These are phyloP conservation scores for Pseudotsuga menziesii DNA, from an alignment of 75 land plant species.

Conservation along the genomic window DNA sequence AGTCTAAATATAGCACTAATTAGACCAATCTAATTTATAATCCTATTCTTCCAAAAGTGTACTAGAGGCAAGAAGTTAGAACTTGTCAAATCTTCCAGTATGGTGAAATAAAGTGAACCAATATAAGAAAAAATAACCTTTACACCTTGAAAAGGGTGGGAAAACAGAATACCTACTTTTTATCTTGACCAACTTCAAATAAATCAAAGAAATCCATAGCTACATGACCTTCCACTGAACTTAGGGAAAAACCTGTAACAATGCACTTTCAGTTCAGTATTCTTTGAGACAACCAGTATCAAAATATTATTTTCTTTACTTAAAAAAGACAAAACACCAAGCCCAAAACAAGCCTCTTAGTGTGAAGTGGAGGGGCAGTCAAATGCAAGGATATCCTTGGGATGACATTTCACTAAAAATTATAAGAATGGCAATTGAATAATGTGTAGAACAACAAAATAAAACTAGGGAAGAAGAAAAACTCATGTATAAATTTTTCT, in stretches of 20 bases:
- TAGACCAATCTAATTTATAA: no score
- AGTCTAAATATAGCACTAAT: no score
- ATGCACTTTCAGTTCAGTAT: slow-evolving; percentile 5
- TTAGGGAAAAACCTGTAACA: slow-evolving; percentile 89
- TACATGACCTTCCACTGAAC: slow-evolving; percentile 99
- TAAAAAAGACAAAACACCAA: no score
- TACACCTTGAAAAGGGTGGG: neutral
- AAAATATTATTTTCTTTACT: no score
- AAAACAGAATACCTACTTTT: slow-evolving; percentile 57
- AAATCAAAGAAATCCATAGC: slow-evolving; percentile 99
- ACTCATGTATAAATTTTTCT: neutral
- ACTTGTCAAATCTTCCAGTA: no score
- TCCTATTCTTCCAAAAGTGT: no score
- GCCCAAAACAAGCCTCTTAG: no score
- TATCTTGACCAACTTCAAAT: slow-evolving; percentile 85
- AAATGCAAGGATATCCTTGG: no score
- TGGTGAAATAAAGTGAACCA: no score
- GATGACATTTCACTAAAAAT: neutral
- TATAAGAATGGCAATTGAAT: neutral
- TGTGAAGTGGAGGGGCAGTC: no score
- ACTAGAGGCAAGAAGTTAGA: no score
- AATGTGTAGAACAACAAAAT: neutral
- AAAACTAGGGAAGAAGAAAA: neutral
- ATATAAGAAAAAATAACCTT: no score
- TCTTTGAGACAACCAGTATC: neutral